Percentiles rank a stretch among this genome's conserved stretches.
phyloP scores from a whole-genome alignment of 225 moss, liverwort and hornwort genomes.

The Pseudoscleropodium purum region DNA sequence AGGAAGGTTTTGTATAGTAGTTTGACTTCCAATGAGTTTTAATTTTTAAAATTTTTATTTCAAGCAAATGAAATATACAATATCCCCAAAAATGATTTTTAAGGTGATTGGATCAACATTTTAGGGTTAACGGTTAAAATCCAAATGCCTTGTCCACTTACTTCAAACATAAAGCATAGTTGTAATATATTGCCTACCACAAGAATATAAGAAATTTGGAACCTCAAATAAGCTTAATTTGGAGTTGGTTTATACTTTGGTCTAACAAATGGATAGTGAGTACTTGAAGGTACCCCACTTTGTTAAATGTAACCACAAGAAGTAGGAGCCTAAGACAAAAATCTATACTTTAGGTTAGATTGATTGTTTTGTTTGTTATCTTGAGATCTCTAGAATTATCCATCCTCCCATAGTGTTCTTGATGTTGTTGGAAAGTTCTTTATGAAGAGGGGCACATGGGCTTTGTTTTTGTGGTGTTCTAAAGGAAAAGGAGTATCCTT shows the following conservation, averaged over 20 bases:
- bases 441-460: too few species aligned
- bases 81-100: background rate
- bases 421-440: too few species aligned
- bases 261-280: rapidly evolving
- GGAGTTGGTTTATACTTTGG: rapidly evolving
- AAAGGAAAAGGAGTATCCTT: too few species aligned
- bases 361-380: too few species aligned
- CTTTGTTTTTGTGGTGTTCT: too few species aligned
- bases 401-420: too few species aligned
- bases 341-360: background rate
- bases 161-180: background rate
- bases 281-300: rapidly evolving
- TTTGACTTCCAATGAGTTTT: background rate
- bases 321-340: background rate
- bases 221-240: background rate
- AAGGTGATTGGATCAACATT: rapidly evolving
- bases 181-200: background rate
- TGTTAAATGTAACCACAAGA: background rate
- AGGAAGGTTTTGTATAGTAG: too few species aligned
- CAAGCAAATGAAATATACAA: too few species aligned
- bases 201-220: background rate
- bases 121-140: too few species aligned
- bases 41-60: too few species aligned
- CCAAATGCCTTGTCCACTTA: too few species aligned
- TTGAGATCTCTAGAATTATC: too few species aligned